phyloP scores from a whole-genome alignment of 176 grass and related monocot species.

The Oryza glaberrima region DNA sequence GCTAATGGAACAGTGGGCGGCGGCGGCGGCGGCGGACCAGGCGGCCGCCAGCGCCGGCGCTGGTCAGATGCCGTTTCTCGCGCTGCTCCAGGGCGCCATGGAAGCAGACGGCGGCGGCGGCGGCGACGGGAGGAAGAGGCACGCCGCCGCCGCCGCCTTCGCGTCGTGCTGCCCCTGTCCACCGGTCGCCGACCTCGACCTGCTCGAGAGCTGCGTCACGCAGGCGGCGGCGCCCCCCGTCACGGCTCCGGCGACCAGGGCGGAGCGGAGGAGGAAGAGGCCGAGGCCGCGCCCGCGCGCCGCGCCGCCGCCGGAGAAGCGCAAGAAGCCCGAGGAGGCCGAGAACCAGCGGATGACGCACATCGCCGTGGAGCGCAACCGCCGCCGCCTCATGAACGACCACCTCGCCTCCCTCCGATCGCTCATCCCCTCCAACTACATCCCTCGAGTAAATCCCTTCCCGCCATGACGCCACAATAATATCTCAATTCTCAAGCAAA shows the following conservation, averaged over 20 bases:
- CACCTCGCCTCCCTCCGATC: constrained; percentile 78
- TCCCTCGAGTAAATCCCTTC: constrained; percentile 61
- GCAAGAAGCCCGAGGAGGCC: constrained; percentile 75
- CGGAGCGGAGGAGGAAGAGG: constrained; percentile 51
- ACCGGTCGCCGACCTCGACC: constrained; percentile 48
- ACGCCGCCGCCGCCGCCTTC: constrained; percentile 6
- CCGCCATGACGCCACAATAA: background rate
- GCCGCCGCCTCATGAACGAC: constrained; percentile 94
- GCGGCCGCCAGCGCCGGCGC: constrained; percentile 26
- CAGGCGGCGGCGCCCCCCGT: constrained; percentile 30
- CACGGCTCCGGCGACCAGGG: background rate
- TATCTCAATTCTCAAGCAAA: background rate
- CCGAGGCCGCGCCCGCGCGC: constrained; percentile 40
- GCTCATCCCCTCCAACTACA: constrained; percentile 80
- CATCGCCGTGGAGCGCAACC: constrained; percentile 96
- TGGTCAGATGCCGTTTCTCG: constrained; percentile 68
- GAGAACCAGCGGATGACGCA: constrained; percentile 96
- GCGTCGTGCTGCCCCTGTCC: constrained; percentile 1
- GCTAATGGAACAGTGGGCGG: constrained; percentile 69
- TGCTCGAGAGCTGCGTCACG: constrained; percentile 89
- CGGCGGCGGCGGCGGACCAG: constrained; percentile 46
- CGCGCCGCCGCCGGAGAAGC: constrained; percentile 35
- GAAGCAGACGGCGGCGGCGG: background rate
- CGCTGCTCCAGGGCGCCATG: constrained; percentile 67
- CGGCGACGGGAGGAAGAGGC: background rate